Conservation (phyloP, 306 rosid genomes). For the Cicer pinnatifidum region DNA sequence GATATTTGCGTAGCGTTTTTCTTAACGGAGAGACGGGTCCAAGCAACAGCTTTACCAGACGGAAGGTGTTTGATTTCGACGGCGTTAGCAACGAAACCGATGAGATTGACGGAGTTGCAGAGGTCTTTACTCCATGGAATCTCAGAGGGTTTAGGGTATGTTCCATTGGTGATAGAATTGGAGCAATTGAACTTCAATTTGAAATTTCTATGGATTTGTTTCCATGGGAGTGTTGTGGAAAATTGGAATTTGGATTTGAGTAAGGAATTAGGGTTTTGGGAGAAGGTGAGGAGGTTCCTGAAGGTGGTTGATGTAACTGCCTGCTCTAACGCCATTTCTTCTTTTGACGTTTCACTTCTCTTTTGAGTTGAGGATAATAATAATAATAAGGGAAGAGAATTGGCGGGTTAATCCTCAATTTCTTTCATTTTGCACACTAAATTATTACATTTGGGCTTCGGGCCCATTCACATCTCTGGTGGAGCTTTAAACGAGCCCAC, state of each 20-base stretch:
- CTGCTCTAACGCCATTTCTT: conserved; percentile 52
- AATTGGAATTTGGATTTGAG: conserved; percentile 3
- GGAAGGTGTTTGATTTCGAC: conserved; percentile 77
- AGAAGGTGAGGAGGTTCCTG: conserved; percentile 32
- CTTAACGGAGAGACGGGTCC: conserved; percentile 89
- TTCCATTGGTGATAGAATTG: conserved; percentile 13
- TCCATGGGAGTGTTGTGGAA: neutral
- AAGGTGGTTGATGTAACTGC: conserved; percentile 40
- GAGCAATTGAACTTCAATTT: conserved; percentile 36
- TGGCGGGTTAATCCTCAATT: too few species aligned
- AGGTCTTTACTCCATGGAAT: conserved; percentile 91
- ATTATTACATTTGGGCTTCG: too few species aligned
- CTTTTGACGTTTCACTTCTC: too few species aligned
- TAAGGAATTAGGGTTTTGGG: conserved; percentile 40
- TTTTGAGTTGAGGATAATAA: too few species aligned
- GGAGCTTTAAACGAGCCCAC: too few species aligned
- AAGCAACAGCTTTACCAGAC: conserved; percentile 75
- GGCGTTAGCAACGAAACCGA: conserved; percentile 71
- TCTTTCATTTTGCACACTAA: too few species aligned
- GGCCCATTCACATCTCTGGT: too few species aligned
- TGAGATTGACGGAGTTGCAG: conserved; percentile 73
- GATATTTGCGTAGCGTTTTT: conserved; percentile 68
- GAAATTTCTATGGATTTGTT: neutral
- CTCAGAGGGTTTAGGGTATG: conserved; percentile 72
- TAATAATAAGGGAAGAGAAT: too few species aligned